phyloP scores from a whole-genome alignment of 768 basidiomycete species.

The Tylopilus cervinicoccineus region DNA sequence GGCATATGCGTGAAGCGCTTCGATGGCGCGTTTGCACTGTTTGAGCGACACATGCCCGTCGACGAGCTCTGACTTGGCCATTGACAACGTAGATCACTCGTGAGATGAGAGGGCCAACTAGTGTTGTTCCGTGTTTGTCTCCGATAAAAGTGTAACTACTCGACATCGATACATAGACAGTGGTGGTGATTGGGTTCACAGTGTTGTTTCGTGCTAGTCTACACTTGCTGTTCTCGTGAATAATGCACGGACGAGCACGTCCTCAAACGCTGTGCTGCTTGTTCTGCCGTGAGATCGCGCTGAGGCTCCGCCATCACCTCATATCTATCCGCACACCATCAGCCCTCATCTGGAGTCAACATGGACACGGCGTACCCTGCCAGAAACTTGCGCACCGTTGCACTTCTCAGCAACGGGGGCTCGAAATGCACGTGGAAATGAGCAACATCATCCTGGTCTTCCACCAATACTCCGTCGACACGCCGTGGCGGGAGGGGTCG shows the following conservation, averaged over 20 bases:
- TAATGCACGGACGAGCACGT: constrained; percentile 60
- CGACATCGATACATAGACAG: no score
- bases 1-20: constrained; percentile 73
- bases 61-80: constrained; percentile 54
- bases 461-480: constrained; percentile 23
- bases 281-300: constrained; percentile 85
- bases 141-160: background rate
- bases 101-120: no score
- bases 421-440: constrained; percentile 87
- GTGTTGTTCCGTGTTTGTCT: constrained; percentile 19
- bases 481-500: constrained; percentile 51
- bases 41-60: constrained; percentile 63
- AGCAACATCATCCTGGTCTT: constrained; percentile 52
- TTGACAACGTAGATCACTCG: no score
- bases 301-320: constrained; percentile 91
- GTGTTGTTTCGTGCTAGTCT: background rate
- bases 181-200: no score
- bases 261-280: constrained; percentile 69
- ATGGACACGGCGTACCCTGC: constrained; percentile 60
- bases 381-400: constrained; percentile 82
- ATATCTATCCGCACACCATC: constrained; percentile 45
- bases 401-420: constrained; percentile 79
- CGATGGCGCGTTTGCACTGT: constrained; percentile 77
- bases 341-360: background rate
- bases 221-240: background rate